Evolutionary conservation across 2,329 filamentous ascomycete genomes (phyloP), one percentile per base, ranked within the genome.

Genomic region (Gaeumannomyces sp.): DNA sequence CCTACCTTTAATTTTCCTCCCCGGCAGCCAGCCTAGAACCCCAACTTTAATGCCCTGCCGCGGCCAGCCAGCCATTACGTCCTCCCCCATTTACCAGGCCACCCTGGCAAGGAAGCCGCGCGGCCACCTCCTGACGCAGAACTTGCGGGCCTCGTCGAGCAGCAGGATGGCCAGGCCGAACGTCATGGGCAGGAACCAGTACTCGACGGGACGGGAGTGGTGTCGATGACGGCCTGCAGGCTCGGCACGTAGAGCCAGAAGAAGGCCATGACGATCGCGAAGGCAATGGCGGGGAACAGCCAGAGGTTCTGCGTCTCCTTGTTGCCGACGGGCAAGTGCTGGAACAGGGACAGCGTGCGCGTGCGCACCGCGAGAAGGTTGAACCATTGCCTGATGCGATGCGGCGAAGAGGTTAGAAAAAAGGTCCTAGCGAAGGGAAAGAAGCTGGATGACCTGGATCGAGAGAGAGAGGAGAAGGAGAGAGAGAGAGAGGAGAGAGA

Each of bases 111-210:
- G 64, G 3, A 85, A 66, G 0, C 87, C 82, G 1, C 77, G 71
- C 0, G 88, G 88, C 76, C 81, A 87, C 64, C 73, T 84, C 65
- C 89, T 80, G 2, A 91, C 83, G 28, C 76, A 76, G 64, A 78
- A 88, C 73, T 92, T 91, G 66, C 89, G 81, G 14, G 70, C 77
- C 75, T 92, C 90, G 71, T 93, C 89, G 25, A 91, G 72, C 13
- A 86, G 70, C 62, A 92, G 72, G 53, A 91, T 79, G 0, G 78
- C 85, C 29, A 89, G 67, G 0, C 90, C 91, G 74, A 93, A 92
- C 0, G 86, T 83, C 72, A 90, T 86, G 0, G 91, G 90, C 62
- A 94, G 72, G 73, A 94, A 93, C 84, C 88, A 94, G 71, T 93
- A 80, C 74, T 90, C 89, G 0, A 87, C 85, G 0, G 90, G 0